Evolutionary conservation across 176 grass and related monocot species (phyloP).

Genomic region (Triticum timopheevii): DNA sequence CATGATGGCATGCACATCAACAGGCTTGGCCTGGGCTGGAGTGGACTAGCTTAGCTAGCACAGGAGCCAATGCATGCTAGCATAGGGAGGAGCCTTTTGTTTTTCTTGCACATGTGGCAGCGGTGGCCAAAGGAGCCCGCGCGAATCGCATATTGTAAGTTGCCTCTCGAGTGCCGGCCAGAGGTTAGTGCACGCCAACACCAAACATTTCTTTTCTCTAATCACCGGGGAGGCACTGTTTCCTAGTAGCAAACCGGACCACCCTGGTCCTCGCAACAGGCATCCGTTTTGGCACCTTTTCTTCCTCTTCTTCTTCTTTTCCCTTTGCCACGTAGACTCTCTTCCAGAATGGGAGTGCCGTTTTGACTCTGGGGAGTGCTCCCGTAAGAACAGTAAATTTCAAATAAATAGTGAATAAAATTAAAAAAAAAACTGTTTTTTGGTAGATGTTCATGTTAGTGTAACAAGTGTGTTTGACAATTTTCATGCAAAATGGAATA

Average conservation of each 20-base stretch:
- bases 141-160: not conserved
- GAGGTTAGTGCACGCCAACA: slow-evolving; percentile 13
- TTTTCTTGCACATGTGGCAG: not conserved
- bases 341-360: too few relatives aligned
- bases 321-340: not conserved
- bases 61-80: not conserved
- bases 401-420: too few relatives aligned
- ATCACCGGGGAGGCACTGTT: slow-evolving; percentile 10
- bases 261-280: not conserved
- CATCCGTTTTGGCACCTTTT: not conserved
- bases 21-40: not conserved
- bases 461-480: too few relatives aligned
- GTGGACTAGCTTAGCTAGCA: not conserved
- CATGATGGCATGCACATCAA: slow-evolving; percentile 1
- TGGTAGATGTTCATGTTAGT: too few relatives aligned
- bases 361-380: too few relatives aligned
- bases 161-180: not conserved
- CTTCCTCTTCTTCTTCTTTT: not conserved
- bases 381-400: too few relatives aligned
- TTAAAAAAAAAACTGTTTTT: too few relatives aligned
- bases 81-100: not conserved
- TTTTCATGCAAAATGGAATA: too few relatives aligned
- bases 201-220: not conserved
- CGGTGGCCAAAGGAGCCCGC: not conserved
- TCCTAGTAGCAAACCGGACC: slow-evolving; percentile 12